Evolutionary conservation across 2,329 filamentous ascomycete genomes (phyloP).

Genomic region (Nemania serpens): DNA sequence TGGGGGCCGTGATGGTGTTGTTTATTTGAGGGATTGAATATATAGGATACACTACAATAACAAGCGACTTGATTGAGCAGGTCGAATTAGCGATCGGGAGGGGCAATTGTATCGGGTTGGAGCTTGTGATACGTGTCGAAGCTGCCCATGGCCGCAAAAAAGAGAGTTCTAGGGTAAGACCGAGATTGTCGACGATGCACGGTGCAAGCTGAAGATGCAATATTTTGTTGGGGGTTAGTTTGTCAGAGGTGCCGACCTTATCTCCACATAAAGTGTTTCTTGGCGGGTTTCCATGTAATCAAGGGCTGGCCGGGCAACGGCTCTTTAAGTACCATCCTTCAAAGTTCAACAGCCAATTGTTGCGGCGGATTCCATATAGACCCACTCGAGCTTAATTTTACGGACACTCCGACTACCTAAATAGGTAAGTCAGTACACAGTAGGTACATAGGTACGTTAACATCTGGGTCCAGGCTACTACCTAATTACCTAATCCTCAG

Average conservation of each 20-base stretch:
- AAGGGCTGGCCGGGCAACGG: conserved; percentile 38
- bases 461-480: too few species aligned
- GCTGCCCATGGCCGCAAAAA: conserved; percentile 44
- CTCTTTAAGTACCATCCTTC: not conserved
- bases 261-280: conserved; percentile 25
- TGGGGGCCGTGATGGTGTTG: conserved; percentile 14
- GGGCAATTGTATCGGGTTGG: conserved; percentile 40
- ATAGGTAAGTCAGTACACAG: too few species aligned
- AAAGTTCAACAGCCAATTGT: conserved; percentile 2
- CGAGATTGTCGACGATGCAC: conserved; percentile 44
- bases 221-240: conserved; percentile 33
- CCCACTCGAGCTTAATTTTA: not conserved
- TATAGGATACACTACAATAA: conserved; percentile 23
- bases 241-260: conserved; percentile 5
- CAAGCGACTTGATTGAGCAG: conserved; percentile 26
- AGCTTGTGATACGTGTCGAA: conserved; percentile 48
- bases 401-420: too few species aligned
- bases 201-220: conserved; percentile 38
- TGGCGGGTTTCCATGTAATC: conserved; percentile 32
- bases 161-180: conserved; percentile 39
- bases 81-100: conserved; percentile 35
- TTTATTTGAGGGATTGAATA: conserved; percentile 25
- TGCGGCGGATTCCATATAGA: not conserved
- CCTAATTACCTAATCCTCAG: too few species aligned
- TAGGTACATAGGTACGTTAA: too few species aligned